Conservation (phyloP, 108 stramenopile species). For the Skeletonema marinoi region DNA sequence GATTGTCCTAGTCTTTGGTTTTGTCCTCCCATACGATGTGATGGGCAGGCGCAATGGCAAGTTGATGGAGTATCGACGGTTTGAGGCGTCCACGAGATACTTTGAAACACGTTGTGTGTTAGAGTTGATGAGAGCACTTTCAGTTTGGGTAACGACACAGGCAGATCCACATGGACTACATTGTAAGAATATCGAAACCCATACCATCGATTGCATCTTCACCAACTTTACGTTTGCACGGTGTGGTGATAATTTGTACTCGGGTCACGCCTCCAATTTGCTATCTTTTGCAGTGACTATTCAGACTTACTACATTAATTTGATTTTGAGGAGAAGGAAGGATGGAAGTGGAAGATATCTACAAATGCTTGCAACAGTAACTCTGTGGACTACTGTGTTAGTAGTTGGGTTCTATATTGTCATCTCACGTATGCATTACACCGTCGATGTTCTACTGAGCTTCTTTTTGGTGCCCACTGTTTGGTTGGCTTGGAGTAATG, state of each 20-base stretch:
- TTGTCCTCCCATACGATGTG: slow-evolving; percentile 15
- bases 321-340: not conserved
- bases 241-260: slow-evolving; percentile 20
- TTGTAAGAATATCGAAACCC: slow-evolving; percentile 3
- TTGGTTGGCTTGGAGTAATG: slow-evolving; percentile 19
- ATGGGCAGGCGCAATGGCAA: not conserved
- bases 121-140: slow-evolving; percentile 19
- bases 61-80: slow-evolving; percentile 4
- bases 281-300: not conserved
- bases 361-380: not conserved
- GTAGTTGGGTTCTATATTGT: slow-evolving; percentile 7
- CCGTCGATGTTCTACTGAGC: slow-evolving; percentile 18
- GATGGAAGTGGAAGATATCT: not conserved
- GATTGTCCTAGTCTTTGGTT: slow-evolving; percentile 6
- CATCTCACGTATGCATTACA: slow-evolving; percentile 16
- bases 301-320: slow-evolving; percentile 21
- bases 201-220: slow-evolving; percentile 1
- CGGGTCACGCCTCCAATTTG: slow-evolving; percentile 11
- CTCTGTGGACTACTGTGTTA: not conserved
- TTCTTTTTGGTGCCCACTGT: slow-evolving; percentile 17
- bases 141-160: slow-evolving; percentile 11
- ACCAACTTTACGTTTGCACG: slow-evolving; percentile 27
- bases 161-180: slow-evolving; percentile 11
- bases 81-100: slow-evolving; percentile 12
- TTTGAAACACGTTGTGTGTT: slow-evolving; percentile 23